Conservation (phyloP, 768 basidiomycete genomes). For the Hypholoma sublateritium region DNA sequence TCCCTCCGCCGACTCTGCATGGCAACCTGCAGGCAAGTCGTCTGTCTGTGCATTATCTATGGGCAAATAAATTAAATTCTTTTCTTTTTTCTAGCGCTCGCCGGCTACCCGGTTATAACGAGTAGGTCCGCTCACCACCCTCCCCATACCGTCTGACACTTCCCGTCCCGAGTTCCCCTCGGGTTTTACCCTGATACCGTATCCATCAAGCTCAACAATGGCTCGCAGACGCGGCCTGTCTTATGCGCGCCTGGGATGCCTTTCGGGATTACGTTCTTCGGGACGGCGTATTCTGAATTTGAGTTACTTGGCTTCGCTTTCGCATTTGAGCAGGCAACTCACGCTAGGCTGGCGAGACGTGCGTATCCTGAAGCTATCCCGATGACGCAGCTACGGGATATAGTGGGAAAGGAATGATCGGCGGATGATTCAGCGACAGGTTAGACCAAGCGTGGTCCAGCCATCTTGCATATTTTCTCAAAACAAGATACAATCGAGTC, state of each 20-base stretch:
- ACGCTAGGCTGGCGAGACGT: constrained; percentile 42
- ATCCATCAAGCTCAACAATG: not conserved
- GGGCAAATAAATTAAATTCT: not conserved
- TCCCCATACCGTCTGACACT: not conserved
- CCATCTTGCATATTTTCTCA: too few relatives aligned
- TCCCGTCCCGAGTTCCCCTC: not conserved
- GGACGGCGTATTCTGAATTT: constrained; percentile 60
- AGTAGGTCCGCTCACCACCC: not conserved
- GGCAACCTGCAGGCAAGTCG: constrained; percentile 26
- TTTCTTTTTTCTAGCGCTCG: constrained; percentile 38
- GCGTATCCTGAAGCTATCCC: constrained; percentile 57
- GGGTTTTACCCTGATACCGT: not conserved
- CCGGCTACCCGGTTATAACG: constrained; percentile 59
- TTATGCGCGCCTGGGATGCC: constrained; percentile 2
- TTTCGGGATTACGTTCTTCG: constrained; percentile 61
- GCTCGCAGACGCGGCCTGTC: not conserved
- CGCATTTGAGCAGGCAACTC: constrained; percentile 65
- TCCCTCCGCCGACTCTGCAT: constrained; percentile 40
- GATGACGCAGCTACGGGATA: constrained; percentile 42
- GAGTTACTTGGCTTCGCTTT: constrained; percentile 55
- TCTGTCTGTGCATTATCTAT: not conserved
- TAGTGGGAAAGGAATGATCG: constrained; percentile 14
- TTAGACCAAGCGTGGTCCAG: too few relatives aligned
- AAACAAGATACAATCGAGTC: too few relatives aligned
- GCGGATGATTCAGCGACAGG: too few relatives aligned